Conservation (phyloP, 2,329 filamentous ascomycete species). For the Arthrobotrys entomopaga region DNA sequence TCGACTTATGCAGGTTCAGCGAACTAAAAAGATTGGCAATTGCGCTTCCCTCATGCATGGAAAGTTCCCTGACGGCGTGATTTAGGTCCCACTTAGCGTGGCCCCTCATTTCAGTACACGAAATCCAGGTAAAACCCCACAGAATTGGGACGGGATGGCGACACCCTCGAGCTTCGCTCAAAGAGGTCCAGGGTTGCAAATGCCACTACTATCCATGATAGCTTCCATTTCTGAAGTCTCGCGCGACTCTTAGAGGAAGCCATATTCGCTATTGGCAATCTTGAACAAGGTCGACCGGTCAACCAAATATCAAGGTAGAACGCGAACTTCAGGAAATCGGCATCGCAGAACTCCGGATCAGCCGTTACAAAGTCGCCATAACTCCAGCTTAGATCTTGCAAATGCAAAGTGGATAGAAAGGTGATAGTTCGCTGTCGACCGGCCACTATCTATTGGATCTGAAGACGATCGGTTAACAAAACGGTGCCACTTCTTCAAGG, state of each 20-base stretch:
- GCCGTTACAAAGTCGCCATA: too few relatives aligned
- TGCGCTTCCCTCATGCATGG: constrained; percentile 14
- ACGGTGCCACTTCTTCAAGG: constrained; percentile 12
- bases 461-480: not conserved
- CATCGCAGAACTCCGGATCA: too few relatives aligned
- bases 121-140: constrained; percentile 14
- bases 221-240: constrained; percentile 33
- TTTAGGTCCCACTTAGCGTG: not conserved
- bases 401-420: too few relatives aligned
- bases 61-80: constrained; percentile 17
- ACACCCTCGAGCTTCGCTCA: constrained; percentile 17
- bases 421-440: constrained; percentile 2
- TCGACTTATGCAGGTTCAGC: constrained; percentile 15
- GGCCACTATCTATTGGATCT: constrained; percentile 27
- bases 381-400: too few relatives aligned
- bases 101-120: constrained; percentile 12
- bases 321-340: too few relatives aligned
- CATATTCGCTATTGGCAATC: not conserved
- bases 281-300: too few relatives aligned
- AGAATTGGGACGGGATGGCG: constrained; percentile 37
- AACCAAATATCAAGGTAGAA: too few relatives aligned
- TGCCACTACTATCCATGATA: not conserved
- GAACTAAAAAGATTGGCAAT: not conserved
- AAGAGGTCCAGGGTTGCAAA: constrained; percentile 12
- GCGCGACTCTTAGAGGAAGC: not conserved